Base-by-base conservation (phyloP, 2,329 filamentous ascomycete species). In the Metarhizium robertsii region DNA sequence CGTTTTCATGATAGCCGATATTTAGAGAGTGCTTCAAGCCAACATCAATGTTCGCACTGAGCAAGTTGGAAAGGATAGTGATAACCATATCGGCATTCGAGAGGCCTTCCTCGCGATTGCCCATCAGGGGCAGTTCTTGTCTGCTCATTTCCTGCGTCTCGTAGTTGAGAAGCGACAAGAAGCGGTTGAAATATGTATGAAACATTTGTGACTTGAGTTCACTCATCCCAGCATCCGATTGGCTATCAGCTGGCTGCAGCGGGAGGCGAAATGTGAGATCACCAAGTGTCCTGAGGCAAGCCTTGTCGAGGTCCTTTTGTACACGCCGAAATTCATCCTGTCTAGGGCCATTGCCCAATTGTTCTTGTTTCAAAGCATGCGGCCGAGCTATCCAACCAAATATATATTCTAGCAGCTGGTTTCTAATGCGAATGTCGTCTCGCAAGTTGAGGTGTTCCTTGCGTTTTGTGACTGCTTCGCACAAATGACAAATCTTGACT, bases 201-300 rank as follows among this genome's bases (percentile, higher is more conserved):
- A 88, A 88, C 79, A 87, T 84, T 62, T 87, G 81, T 1, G 82
- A 85, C 64, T 87, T 87, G 53, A 85, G 75, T 66, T 87, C 85
- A 60, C 83, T 86, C 53, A 81, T 83, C 48, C 83, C 81, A 1
- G 81, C 83, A 67, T 88, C 85, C 13, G 77, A 83, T 60, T 85
- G 82, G 5, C 80, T 81, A 53, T 87, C 84, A 1, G 78, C 78
- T 1, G 84, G 83, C 60, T 87, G 85, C 14, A 88, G 71, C 16
- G 85, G 84, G 4, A 88, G 72, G 11, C 84, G 80, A 64, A 82
- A 86, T 0, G 85, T 86, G 30, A 88, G 73, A 60, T 84, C 82
- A 4, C 83, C 80, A n/a, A 88, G 74, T 46, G 81, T 81, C 60
- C 78, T 81, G 10, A 88, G 71, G 60, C 83, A 87, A 32, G 85